phyloP scores from a whole-genome alignment of 1,284 basidiomycete genomes.

The Tilletia indica region DNA sequence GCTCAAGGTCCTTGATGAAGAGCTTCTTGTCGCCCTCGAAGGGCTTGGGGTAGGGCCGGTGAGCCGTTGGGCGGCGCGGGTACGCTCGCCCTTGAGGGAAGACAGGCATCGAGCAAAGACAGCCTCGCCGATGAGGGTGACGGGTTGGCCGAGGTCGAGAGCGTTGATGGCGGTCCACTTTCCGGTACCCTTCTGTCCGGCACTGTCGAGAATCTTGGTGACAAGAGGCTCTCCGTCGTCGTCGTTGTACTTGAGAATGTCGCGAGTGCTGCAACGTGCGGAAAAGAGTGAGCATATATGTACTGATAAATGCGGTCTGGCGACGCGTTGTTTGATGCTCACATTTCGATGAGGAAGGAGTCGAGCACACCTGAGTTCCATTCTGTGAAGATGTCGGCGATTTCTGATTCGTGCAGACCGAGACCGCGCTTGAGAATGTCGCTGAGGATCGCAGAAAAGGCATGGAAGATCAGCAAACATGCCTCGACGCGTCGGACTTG shows the following conservation, averaged over 20 bases:
- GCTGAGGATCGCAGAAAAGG: not conserved
- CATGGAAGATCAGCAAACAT: not conserved
- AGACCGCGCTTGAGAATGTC: constrained; percentile 95
- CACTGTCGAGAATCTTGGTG: constrained; percentile 77
- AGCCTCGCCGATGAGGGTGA: constrained; percentile 98
- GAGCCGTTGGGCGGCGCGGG: constrained; percentile 85
- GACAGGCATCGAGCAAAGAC: constrained; percentile 99
- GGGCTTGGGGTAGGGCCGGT: constrained; percentile 80
- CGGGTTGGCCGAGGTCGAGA: constrained; percentile 82
- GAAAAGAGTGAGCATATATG: not conserved
- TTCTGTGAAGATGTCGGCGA: constrained; percentile 56
- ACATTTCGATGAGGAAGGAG: constrained; percentile 97
- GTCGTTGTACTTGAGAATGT: constrained; percentile 67
- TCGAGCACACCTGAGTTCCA: constrained; percentile 99
- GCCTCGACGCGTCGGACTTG: not conserved
- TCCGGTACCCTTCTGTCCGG: constrained; percentile 98
- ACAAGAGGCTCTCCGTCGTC: constrained; percentile 88
- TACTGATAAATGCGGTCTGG: not conserved
- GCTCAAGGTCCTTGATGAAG: constrained; percentile 98
- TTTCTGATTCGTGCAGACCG: constrained; percentile 63
- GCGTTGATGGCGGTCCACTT: constrained; percentile 99
- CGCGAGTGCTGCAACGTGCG: constrained; percentile 29
- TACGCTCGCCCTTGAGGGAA: constrained; percentile 94
- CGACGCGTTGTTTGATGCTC: not conserved
- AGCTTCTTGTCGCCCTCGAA: constrained; percentile 98